These are phyloP conservation scores for Sordariomycetes sp. DNA, from an alignment of 2,329 filamentous ascomycete genomes.

Conservation along the genomic window DNA sequence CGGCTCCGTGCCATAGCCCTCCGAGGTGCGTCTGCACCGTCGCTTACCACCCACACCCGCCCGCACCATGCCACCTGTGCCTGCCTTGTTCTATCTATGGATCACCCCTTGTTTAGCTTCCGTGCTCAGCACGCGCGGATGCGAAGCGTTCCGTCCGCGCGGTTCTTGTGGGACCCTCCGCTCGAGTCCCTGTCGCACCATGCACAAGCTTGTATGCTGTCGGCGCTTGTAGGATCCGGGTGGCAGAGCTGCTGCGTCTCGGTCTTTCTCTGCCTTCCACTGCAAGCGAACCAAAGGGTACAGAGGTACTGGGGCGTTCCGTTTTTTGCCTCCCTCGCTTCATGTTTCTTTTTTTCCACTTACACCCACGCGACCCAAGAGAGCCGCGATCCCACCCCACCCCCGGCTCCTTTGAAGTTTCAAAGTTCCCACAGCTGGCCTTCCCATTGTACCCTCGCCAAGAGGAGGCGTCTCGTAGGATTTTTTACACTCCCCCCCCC, in stretches of 20 bases:
- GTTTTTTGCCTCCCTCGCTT: not conserved
- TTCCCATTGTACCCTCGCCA: not conserved
- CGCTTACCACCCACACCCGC: not conserved
- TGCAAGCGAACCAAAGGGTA: not conserved
- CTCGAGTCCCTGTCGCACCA: not conserved
- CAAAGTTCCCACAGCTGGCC: not conserved
- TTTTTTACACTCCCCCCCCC: not conserved
- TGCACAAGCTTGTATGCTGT: slow-evolving; percentile 1
- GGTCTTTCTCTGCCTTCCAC: not conserved
- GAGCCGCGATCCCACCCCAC: too few relatives aligned
- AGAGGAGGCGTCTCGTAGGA: not conserved
- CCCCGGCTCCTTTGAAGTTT: not conserved
- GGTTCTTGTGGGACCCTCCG: slow-evolving; percentile 2
- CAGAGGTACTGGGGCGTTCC: not conserved
- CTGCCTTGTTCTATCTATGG: slow-evolving; percentile 6
- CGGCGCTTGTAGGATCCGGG: slow-evolving; percentile 4
- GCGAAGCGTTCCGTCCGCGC: slow-evolving; percentile 5
- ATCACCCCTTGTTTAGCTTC: slow-evolving; percentile 1
- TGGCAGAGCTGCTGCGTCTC: not conserved
- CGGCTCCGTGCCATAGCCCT: not conserved
- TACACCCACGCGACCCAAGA: not conserved
- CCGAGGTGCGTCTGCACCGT: not conserved
- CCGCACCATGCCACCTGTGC: not conserved
- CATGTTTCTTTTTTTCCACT: not conserved
- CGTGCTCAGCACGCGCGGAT: not conserved